Percentiles rank a stretch among this genome's conserved stretches.
phyloP scores from a whole-genome alignment of 1,284 basidiomycete genomes.

The Exobasidium rhododendri region DNA sequence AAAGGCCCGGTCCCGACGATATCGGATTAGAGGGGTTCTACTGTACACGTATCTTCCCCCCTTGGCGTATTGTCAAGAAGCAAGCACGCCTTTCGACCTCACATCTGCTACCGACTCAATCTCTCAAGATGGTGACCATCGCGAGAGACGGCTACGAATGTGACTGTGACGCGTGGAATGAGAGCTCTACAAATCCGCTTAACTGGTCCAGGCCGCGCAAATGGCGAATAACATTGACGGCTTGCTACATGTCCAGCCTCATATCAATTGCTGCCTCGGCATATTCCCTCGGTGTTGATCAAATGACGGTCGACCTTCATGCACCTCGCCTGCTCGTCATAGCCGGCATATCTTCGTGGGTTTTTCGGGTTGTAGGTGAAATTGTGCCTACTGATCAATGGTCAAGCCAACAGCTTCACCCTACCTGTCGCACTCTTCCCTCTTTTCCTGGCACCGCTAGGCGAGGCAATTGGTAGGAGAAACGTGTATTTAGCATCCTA shows the following conservation, averaged over 20 bases:
- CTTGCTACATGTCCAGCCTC: constrained; percentile 10
- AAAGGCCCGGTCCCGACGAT: too few relatives aligned
- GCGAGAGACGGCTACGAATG: too few relatives aligned
- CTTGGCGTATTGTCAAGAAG: too few relatives aligned
- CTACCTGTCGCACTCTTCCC: constrained; percentile 71
- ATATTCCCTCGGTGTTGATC: constrained; percentile 11
- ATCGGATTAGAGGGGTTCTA: too few relatives aligned
- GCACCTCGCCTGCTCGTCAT: constrained; percentile 2
- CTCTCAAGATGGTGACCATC: too few relatives aligned
- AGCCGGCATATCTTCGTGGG: constrained; percentile 12
- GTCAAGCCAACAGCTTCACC: constrained; percentile 27
- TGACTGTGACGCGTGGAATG: too few relatives aligned
- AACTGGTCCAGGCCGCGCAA: background rate
- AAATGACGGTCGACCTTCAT: background rate
- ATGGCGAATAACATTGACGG: constrained; percentile 1
- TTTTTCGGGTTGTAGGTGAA: too few relatives aligned
- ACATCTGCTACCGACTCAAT: too few relatives aligned
- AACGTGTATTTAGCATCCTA: constrained; percentile 66
- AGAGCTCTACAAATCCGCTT: background rate
- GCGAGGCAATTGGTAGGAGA: constrained; percentile 72
- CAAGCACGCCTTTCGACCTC: too few relatives aligned
- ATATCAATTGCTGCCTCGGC: constrained; percentile 14
- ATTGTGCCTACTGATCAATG: too few relatives aligned
- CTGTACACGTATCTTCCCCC: too few relatives aligned
- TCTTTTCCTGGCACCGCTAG: constrained; percentile 64